Evolutionary conservation across 2,329 filamentous ascomycete genomes (phyloP), one percentile per base, ranked within the genome.

Genomic region (Aspergillus latus): DNA sequence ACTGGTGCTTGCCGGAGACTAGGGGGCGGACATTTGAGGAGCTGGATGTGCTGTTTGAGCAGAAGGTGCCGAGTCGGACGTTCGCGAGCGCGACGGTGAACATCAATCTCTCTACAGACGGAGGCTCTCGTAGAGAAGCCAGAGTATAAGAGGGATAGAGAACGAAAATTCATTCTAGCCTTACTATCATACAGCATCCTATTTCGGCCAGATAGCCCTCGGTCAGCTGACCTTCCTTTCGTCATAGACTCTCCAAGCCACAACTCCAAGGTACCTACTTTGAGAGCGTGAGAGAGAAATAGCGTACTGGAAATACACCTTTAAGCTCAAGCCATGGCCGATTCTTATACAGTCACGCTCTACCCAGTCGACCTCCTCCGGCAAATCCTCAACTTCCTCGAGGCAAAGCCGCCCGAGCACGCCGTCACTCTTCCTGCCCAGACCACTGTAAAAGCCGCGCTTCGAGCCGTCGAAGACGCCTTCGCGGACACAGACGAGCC

Each of bases 1-100:
- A 66, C 57, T 68, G 67, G 53, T 64, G 66, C 6, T 44, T 73
- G 4, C 70, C 70, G 0, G 70, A 73, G 49, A 70, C 68, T 0
- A 66, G 64, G 39, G 70, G 62, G 1, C 56, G 68, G 5, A 68
- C 66, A 0, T 70, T 65, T 42, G 68, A 64, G 43, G 69, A 71
- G 46, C 34, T 72, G 47, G 68, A 72, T 60, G 66, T 70, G 7
- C 28, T 72, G 9, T 72, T 72, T 54, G 64, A 67, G 13, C 52
- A 59, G 7, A 59, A 56, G 2, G 60, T 69, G 1, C 55, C 58
- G 8, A 64, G 63, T 46, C 54, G 65, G 15, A 61, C 64, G 53
- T 72, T 71, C 30, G 64, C 64, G n/a, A 64, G 60, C 21, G 21
- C 21, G 21, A 21, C 21, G 21, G 21, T 21, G 21, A 21, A 21